phyloP scores from a whole-genome alignment of 768 basidiomycete species.

The Termitomyces sp. region DNA sequence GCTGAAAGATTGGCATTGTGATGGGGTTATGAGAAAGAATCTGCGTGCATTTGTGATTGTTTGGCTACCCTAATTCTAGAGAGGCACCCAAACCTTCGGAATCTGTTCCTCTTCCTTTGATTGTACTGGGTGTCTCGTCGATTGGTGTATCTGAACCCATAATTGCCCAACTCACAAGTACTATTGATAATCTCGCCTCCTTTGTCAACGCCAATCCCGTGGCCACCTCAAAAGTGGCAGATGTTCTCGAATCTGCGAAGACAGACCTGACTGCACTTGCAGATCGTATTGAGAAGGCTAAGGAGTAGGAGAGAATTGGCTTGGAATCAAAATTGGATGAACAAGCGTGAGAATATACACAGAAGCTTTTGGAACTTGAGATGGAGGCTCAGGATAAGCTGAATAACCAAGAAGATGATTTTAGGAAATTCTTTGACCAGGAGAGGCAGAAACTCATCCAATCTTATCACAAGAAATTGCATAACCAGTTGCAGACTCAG shows the following conservation, averaged over 20 bases:
- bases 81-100: slow-evolving; percentile 22
- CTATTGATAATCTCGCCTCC: slow-evolving; percentile 88
- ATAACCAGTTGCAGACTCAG: slow-evolving; percentile 81
- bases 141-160: slow-evolving; percentile 82
- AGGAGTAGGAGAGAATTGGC: slow-evolving; percentile 70
- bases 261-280: slow-evolving; percentile 76
- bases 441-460: slow-evolving; percentile 72
- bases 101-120: slow-evolving; percentile 58
- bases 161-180: slow-evolving; percentile 85
- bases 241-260: slow-evolving; percentile 79
- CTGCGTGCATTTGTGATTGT: no score
- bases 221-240: slow-evolving; percentile 63
- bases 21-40: no score
- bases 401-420: slow-evolving; percentile 81
- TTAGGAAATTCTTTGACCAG: slow-evolving; percentile 75
- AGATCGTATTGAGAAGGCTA: slow-evolving; percentile 71
- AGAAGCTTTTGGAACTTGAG: slow-evolving; percentile 77
- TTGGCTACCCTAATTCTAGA: no score
- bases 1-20: no score
- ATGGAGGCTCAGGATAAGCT: slow-evolving; percentile 85
- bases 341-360: slow-evolving; percentile 79
- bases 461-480: slow-evolving; percentile 82
- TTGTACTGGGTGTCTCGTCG: slow-evolving; percentile 77
- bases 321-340: slow-evolving; percentile 70
- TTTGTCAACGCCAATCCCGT: slow-evolving; percentile 75